A percentile compares a stretch with the other conserved stretches of the same genome.
phyloP scores from a whole-genome alignment of 331 rosid species.

The Quercus tomentella region DNA sequence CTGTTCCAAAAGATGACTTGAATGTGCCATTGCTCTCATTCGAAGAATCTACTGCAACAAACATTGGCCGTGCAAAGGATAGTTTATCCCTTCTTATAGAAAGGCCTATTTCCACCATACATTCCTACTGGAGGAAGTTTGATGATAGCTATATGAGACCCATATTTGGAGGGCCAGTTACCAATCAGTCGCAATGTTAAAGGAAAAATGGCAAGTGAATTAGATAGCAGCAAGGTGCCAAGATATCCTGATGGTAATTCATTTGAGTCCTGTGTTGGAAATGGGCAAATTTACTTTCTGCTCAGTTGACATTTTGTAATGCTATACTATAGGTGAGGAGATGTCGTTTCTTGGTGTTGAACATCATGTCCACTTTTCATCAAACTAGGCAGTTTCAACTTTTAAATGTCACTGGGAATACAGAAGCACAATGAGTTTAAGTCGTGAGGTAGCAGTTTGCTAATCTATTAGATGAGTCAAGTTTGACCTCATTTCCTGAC shows the following conservation, averaged over 20 bases:
- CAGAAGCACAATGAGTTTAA: neutral
- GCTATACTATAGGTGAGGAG: no score
- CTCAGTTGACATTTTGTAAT: neutral
- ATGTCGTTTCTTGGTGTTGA: no score
- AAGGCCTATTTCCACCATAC: conserved; percentile 71
- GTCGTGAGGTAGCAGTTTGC: no score
- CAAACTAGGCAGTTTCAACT: no score
- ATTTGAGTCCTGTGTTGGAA: neutral
- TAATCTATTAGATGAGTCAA: no score
- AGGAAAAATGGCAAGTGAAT: neutral
- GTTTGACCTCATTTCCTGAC: no score
- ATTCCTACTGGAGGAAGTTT: conserved; percentile 77
- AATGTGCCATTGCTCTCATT: conserved; percentile 66
- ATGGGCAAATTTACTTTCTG: neutral
- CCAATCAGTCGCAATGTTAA: conserved; percentile 16
- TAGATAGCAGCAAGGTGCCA: neutral
- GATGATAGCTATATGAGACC: conserved; percentile 89
- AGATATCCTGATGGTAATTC: neutral
- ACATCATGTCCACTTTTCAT: no score
- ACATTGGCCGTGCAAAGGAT: conserved; percentile 66
- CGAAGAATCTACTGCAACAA: conserved; percentile 61
- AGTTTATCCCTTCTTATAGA: conserved; percentile 70
- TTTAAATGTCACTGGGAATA: no score
- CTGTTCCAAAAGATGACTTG: conserved; percentile 37
- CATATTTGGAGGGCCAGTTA: conserved; percentile 67